Base-by-base conservation (phyloP, 2,329 filamentous ascomycete species). In the Nemania sp. region DNA sequence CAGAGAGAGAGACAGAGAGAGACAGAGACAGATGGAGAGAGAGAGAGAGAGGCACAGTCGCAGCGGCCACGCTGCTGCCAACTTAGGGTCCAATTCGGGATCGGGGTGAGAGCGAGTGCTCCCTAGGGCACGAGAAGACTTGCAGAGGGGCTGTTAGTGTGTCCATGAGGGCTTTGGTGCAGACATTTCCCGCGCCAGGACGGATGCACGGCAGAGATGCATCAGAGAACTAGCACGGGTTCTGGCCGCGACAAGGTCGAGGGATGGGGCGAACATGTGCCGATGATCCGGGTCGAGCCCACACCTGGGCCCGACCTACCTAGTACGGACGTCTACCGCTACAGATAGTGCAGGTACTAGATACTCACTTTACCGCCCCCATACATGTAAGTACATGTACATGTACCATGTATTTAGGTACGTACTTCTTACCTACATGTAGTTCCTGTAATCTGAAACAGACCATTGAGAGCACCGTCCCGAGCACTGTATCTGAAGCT, bases 161-260 rank as follows among this genome's bases (percentile, higher is more conserved):
- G 60, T 52, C 60, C 63, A 65, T 65, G 60, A 63, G 60, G 52
- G 60, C 60, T 63, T 63, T 63, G 25, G 60, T 57, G 57, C 60
- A 65, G 52, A 63, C 63, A 56, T 56, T 63, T 63, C 51, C 63
- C 37, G 59, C 59, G 57, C 57, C 57, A 52, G 61, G 49, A 61
- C 63, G 60, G 63, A 61, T 63, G 62, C 57, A 65, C 60, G 63
- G 63, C 63, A 65, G 55, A 45, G 63, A 64, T 60, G 57, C 57
- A 63, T 54, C 50, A 54, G 51, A 58, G 46, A 63, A 52, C 37
- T 42, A 52, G 47, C 39, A 54, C 54, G 54, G 60, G 54, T 60
- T 63, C 57, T 65, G 57, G 60, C 58, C 60, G 60, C 57, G 57
- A 65, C 60, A 60, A 40, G 42, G 49, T 65, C 55, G 54, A 54